Base-by-base conservation (phyloP, 495 filamentous ascomycete genomes). In the Penicillium angulare region DNA sequence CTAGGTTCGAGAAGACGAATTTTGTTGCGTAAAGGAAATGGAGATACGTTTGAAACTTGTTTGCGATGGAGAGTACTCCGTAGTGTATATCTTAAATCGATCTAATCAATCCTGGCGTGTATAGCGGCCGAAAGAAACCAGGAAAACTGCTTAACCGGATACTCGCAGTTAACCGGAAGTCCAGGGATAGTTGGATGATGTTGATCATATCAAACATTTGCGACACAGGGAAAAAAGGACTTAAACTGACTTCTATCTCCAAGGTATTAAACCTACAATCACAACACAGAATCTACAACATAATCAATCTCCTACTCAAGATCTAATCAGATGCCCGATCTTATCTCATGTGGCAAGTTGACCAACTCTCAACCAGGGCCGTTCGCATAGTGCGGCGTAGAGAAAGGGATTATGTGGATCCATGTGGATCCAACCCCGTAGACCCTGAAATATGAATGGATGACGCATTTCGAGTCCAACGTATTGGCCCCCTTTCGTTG, bases 261-360 rank as follows among this genome's bases (percentile, higher is more conserved):
- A n/a, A n/a, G n/a, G n/a, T n/a, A n/a, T n/a, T n/a, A n/a, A n/a
- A n/a, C n/a, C n/a, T n/a, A n/a, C n/a, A n/a, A n/a, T n/a, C n/a
- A n/a, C n/a, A n/a, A n/a, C n/a, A n/a, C 33, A 36, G 16, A n/a
- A 36, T 36, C 6, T 7, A 13, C 6, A 5, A 36, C 33, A n/a
- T 36, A 17, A n/a, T 6, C 33, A 23, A 44, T 43, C 3, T n/a
- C n/a, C n/a, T n/a, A n/a, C n/a, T n/a, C n/a, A 29, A 21, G 41
- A 44, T 44, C 41, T 44, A 44, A 44, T 44, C 41, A 44, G 41
- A 44, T 44, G 23, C 26, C 2, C 39, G 39, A 44, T 44, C 41
- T 44, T 44, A 44, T 44, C 41, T 43, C 22, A 13, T 16, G 40
- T 27, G 22, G 15, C 40, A 3, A 20, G n/a, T 38, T 38, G 34